These are phyloP conservation scores for Alternaria hordeiaustralica DNA, from an alignment of 2,329 filamentous ascomycete species.

Conservation along the genomic window DNA sequence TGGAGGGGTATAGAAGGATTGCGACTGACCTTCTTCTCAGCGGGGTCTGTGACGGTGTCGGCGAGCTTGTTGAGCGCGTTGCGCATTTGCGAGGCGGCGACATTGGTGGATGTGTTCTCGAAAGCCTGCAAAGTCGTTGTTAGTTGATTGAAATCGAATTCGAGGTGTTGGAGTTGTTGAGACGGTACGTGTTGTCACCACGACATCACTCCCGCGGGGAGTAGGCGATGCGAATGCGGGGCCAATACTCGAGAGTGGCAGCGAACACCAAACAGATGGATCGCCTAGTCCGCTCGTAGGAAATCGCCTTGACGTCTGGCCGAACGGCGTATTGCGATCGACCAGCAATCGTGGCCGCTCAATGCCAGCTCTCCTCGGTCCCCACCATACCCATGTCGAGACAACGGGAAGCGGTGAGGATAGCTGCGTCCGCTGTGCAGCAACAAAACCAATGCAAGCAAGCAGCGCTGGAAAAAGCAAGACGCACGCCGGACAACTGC, in stretches of 20 bases:
- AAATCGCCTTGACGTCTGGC: not conserved
- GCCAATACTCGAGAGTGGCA: not conserved
- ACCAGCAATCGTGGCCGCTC: not conserved
- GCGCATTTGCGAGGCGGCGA: constrained; percentile 98
- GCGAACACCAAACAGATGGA: not conserved
- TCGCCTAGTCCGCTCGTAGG: not conserved
- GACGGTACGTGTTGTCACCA: not conserved
- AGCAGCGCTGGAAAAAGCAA: not conserved
- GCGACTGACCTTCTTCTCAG: constrained; percentile 74
- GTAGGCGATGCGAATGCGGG: not conserved
- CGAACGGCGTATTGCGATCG: not conserved
- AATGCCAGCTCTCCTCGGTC: not conserved
- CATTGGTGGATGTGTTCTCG: constrained; percentile 98
- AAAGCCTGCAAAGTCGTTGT: constrained; percentile 72
- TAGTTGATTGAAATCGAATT: constrained; percentile 5
- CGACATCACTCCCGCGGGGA: not conserved
- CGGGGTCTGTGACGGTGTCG: constrained; percentile 84
- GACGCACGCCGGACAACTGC: not conserved
- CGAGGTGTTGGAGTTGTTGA: not conserved
- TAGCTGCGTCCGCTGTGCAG: not conserved
- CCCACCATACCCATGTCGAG: not conserved
- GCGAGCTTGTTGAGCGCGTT: constrained; percentile 92
- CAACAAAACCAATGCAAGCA: not conserved
- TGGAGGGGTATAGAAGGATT: not conserved
- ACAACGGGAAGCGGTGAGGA: not conserved